Percentiles rank a stretch among this genome's conserved stretches.
phyloP scores from a whole-genome alignment of 2,329 filamentous ascomycete species.

The Pseudocercospora macadamiae region DNA sequence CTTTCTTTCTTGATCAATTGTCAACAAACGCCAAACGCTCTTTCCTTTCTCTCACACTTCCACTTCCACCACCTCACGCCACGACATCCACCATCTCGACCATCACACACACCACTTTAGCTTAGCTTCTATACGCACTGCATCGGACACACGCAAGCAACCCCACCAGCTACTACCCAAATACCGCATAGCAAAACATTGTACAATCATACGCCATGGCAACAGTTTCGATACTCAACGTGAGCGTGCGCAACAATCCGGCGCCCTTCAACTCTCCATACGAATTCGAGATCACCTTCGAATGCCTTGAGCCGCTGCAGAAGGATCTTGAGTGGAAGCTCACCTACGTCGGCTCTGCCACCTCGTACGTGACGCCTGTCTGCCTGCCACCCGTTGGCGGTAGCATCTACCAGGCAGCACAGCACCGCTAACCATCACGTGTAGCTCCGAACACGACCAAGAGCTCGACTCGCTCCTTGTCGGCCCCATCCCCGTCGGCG shows the following conservation, averaged over 20 bases:
- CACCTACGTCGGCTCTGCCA: conserved; percentile 97
- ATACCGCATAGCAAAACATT: not conserved
- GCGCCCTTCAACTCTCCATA: conserved; percentile 91
- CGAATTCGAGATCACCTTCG: conserved; percentile 97
- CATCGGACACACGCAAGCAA: not conserved
- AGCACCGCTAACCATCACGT: conserved; percentile 15
- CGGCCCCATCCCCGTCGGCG: conserved; percentile 93
- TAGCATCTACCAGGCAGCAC: not conserved
- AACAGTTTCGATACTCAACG: conserved; percentile 91
- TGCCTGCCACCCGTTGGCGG: too few relatives aligned
- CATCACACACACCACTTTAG: conserved; percentile 4
- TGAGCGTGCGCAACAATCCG: conserved; percentile 96
- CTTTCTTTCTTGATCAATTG: conserved; percentile 3
- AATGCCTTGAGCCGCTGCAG: conserved; percentile 91
- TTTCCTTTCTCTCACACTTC: not conserved
- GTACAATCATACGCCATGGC: conserved; percentile 81
- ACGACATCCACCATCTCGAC: not conserved
- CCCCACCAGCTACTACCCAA: not conserved
- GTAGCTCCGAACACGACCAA: conserved; percentile 92
- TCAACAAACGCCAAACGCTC: conserved; percentile 4
- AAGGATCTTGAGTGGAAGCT: conserved; percentile 99
- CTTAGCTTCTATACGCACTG: not conserved
- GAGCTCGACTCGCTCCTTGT: conserved; percentile 97
- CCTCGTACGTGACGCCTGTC: conserved; percentile 67
- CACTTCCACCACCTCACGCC: conserved; percentile 1